phyloP scores from a whole-genome alignment of 169 alveolate species.

The Cryptosporidium viatorum region DNA sequence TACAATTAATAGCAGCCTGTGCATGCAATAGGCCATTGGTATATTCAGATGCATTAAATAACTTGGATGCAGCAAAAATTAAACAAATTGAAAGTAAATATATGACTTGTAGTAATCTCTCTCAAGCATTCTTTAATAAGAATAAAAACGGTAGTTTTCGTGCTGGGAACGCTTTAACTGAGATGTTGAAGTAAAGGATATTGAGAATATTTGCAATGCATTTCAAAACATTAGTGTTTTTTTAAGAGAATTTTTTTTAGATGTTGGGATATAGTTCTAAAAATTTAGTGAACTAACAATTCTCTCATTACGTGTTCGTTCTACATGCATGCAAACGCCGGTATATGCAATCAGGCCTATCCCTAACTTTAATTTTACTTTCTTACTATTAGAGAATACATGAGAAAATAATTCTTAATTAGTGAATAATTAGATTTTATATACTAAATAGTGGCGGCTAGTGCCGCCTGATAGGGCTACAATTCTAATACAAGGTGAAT shows the following conservation, averaged over 20 bases:
- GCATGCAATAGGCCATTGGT: constrained; percentile 20
- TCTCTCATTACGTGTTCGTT: background rate
- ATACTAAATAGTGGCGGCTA: constrained; percentile 72
- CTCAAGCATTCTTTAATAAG: constrained; percentile 3
- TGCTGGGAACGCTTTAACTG: background rate
- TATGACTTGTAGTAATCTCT: constrained; percentile 3
- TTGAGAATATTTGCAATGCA: background rate
- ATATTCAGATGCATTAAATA: background rate
- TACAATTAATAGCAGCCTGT: constrained; percentile 16
- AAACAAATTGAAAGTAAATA: background rate
- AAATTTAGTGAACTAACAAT: too few relatives aligned
- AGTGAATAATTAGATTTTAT: background rate
- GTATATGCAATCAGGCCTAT: background rate
- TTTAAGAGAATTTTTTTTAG: background rate
- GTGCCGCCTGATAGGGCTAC: constrained; percentile 75
- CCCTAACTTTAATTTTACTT: background rate
- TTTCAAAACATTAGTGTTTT: too few relatives aligned
- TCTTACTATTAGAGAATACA: background rate
- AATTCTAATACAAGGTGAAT: constrained; percentile 31
- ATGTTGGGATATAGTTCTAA: too few relatives aligned
- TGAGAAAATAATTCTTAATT: too few relatives aligned
- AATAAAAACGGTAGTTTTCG: background rate
- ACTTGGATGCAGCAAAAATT: background rate
- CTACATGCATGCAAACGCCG: background rate
- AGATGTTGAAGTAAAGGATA: background rate